phyloP scores from a whole-genome alignment of 805 yeast genomes.

The Candida silvicultrix region DNA sequence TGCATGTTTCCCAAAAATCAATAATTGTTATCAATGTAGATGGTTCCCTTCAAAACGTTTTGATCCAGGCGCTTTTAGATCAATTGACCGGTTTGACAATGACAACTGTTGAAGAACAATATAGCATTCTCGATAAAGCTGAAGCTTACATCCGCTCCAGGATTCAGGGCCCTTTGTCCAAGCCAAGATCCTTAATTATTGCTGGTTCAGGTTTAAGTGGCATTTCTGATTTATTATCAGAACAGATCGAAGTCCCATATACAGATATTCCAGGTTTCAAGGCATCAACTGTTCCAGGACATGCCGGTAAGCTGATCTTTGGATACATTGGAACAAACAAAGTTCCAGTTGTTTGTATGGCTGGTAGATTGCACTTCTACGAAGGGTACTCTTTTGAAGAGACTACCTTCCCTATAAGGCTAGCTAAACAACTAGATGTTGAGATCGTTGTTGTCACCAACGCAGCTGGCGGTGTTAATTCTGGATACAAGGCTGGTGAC shows the following conservation, averaged over 20 bases:
- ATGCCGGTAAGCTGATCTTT: conserved; percentile 74
- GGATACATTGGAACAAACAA: conserved; percentile 64
- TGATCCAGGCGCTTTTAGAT: too few species aligned
- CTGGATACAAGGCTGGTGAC: conserved; percentile 70
- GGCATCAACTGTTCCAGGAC: conserved; percentile 84
- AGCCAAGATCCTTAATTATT: conserved; percentile 68
- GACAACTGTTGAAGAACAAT: conserved; percentile 5
- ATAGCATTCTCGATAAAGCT: conserved; percentile 12
- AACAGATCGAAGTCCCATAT: conserved; percentile 51
- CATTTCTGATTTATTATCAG: conserved; percentile 42
- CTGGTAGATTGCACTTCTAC: conserved; percentile 86
- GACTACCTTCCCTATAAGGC: conserved; percentile 81
- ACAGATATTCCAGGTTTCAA: conserved; percentile 73
- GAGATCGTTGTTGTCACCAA: conserved; percentile 74
- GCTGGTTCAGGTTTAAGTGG: conserved; percentile 97
- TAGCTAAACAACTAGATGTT: conserved; percentile 59
- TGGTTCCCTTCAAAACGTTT: too few species aligned
- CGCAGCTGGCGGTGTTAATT: conserved; percentile 90
- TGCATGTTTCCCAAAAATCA: neutral
- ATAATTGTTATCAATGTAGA: neutral
- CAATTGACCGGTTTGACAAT: too few species aligned
- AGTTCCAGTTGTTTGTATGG: conserved; percentile 87
- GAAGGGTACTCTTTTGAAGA: conserved; percentile 85
- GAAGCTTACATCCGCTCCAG: conserved; percentile 9
- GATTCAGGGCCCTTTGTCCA: conserved; percentile 2